These are phyloP conservation scores for Talaromyces sp. DNA, from an alignment of 2,329 filamentous ascomycete species.

Conservation along the genomic window DNA sequence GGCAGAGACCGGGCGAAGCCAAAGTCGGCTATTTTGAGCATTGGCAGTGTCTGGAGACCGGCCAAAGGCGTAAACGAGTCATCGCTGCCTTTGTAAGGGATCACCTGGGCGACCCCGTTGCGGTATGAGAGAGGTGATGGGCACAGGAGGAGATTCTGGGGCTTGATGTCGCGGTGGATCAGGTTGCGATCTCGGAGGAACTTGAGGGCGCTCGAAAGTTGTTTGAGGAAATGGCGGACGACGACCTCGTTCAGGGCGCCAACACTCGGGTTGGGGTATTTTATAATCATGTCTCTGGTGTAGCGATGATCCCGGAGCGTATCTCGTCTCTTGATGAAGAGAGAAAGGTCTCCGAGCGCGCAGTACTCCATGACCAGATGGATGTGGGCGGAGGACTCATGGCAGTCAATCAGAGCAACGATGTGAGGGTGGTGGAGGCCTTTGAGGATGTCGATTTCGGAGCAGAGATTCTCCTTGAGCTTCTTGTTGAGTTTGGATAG, in stretches of 20 bases:
- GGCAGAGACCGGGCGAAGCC: constrained; percentile 94
- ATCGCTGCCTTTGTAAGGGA: constrained; percentile 71
- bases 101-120: constrained; percentile 53
- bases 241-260: constrained; percentile 96
- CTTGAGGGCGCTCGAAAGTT: constrained; percentile 83
- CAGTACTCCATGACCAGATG: constrained; percentile 99
- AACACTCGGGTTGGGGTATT: constrained; percentile 77
- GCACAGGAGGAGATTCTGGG: constrained; percentile 87
- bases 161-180: constrained; percentile 95
- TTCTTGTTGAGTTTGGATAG: constrained; percentile 88
- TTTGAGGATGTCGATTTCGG: constrained; percentile 93
- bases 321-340: constrained; percentile 93
- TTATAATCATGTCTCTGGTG: constrained; percentile 83
- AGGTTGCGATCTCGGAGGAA: constrained; percentile 81
- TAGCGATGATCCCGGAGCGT: constrained; percentile 72
- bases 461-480: constrained; percentile 90
- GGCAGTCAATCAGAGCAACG: constrained; percentile 89
- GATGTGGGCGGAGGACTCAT: constrained; percentile 80
- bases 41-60: constrained; percentile 78
- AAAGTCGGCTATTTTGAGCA: constrained; percentile 97
- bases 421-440: constrained; percentile 93
- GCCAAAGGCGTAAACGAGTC: constrained; percentile 75
- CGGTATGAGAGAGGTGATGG: constrained; percentile 70
- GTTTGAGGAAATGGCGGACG: constrained; percentile 90
- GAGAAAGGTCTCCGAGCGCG: constrained; percentile 85